A percentile compares a stretch with the other conserved stretches of the same genome.
Conservation (phyloP, 495 filamentous ascomycete species). For the Cladorrhinum samala region DNA sequence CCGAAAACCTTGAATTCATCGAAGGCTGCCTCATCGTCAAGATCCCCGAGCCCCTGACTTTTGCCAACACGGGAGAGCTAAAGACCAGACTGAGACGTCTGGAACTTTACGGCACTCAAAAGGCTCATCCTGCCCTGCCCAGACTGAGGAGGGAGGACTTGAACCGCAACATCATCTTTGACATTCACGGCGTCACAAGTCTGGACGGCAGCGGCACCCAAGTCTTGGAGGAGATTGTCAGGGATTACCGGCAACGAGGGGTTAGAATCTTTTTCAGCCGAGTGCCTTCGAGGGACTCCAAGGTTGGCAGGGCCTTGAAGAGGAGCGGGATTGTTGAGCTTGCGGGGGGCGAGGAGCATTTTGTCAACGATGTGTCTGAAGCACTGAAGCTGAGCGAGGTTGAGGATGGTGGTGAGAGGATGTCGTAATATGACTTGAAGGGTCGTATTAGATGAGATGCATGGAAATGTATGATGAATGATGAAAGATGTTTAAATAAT, state of each 20-base stretch:
- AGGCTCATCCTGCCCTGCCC: conserved; percentile 80
- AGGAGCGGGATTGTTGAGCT: conserved; percentile 77
- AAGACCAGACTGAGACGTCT: conserved; percentile 76
- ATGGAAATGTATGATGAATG: not conserved
- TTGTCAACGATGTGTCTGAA: conserved; percentile 77
- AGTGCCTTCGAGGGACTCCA: conserved; percentile 52
- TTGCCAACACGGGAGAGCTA: conserved; percentile 92
- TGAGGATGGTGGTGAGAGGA: conserved; percentile 36
- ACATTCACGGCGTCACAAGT: conserved; percentile 88
- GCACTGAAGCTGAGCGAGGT: conserved; percentile 73
- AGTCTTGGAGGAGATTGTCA: conserved; percentile 83
- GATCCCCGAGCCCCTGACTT: conserved; percentile 93
- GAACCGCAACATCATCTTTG: conserved; percentile 89
- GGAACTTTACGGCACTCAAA: conserved; percentile 79
- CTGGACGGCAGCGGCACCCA: conserved; percentile 91
- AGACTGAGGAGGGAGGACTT: conserved; percentile 62
- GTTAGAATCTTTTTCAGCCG: conserved; percentile 86
- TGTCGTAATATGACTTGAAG: not conserved
- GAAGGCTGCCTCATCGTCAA: conserved; percentile 93
- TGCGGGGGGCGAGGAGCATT: conserved; percentile 67
- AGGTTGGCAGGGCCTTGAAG: conserved; percentile 67
- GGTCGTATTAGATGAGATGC: not conserved
- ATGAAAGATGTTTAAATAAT: not conserved
- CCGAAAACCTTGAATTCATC: conserved; percentile 74
- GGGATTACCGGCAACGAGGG: conserved; percentile 61